These are phyloP conservation scores for Microbotryum lychnidis-dioicae DNA, from an alignment of 1,284 basidiomycete species.

Conservation along the genomic window DNA sequence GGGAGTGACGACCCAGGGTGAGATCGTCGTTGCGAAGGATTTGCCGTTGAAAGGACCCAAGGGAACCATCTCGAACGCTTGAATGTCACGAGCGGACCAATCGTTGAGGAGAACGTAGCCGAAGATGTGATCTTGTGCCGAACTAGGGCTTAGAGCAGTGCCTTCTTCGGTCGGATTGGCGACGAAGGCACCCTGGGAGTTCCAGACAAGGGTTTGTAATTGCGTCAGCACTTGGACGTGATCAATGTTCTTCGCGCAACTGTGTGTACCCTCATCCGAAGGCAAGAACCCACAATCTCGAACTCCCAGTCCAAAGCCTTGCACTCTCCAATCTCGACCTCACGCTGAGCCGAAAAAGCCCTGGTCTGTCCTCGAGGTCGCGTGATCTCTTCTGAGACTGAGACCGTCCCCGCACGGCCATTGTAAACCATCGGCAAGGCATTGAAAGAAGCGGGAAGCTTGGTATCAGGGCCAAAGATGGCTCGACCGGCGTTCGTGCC, in stretches of 20 bases:
- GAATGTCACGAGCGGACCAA: slow-evolving; percentile 32
- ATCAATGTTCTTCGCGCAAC: too few species aligned
- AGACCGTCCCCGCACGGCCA: slow-evolving; percentile 25
- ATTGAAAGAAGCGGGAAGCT: slow-evolving; percentile 20
- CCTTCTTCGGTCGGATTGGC: slow-evolving; percentile 23
- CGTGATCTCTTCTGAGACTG: not conserved
- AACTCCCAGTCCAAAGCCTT: slow-evolving; percentile 33
- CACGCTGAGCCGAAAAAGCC: slow-evolving; percentile 9
- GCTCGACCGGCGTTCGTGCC: slow-evolving; percentile 23
- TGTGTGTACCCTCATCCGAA: too few species aligned
- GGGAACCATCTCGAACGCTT: slow-evolving; percentile 27
- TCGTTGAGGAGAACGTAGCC: slow-evolving; percentile 34
- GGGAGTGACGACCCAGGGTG: slow-evolving; percentile 32
- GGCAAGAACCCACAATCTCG: slow-evolving; percentile 29
- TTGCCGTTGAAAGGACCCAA: slow-evolving; percentile 32
- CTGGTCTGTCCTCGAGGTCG: slow-evolving; percentile 29
- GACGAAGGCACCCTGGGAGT: slow-evolving; percentile 20
- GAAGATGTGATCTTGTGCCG: slow-evolving; percentile 29
- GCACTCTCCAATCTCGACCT: slow-evolving; percentile 21
- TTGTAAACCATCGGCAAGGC: slow-evolving; percentile 33
- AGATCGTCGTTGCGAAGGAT: slow-evolving; percentile 35
- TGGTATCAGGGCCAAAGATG: slow-evolving; percentile 22
- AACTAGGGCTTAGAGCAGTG: slow-evolving; percentile 15
- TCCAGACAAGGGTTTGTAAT: not conserved
- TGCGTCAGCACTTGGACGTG: too few species aligned